phyloP scores from a whole-genome alignment of 768 basidiomycete genomes.

The Leccinellum albellum region DNA sequence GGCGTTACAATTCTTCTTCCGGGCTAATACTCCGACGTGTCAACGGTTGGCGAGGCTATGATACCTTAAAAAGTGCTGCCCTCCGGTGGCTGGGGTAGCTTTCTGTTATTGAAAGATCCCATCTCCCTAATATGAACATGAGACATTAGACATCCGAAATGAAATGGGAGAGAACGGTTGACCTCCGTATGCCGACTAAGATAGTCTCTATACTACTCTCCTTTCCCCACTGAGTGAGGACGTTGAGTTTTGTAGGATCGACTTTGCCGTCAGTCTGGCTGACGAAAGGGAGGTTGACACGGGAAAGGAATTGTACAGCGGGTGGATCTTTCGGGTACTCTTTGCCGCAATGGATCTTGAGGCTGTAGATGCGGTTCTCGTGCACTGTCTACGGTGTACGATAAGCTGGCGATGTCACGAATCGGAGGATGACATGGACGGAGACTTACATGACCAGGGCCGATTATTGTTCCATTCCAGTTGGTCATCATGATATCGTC shows the following conservation, averaged over 20 bases:
- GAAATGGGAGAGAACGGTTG: neutral
- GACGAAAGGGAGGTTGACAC: constrained; percentile 94
- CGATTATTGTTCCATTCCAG: constrained; percentile 99
- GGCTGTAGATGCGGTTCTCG: constrained; percentile 97
- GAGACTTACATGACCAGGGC: constrained; percentile 88
- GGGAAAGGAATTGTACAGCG: constrained; percentile 77
- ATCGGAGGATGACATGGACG: neutral
- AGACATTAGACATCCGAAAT: constrained; percentile 5
- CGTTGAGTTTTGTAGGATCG: constrained; percentile 64
- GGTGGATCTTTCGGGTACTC: constrained; percentile 78
- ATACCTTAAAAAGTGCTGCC: constrained; percentile 60
- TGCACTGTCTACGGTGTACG: constrained; percentile 71
- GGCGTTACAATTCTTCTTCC: constrained; percentile 14
- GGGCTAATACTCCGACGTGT: constrained; percentile 2
- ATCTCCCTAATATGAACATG: constrained; percentile 65
- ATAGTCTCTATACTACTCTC: constrained; percentile 81
- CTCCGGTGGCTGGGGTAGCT: constrained; percentile 93
- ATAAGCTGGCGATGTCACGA: constrained; percentile 15
- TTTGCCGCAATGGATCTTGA: constrained; percentile 83
- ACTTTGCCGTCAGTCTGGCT: constrained; percentile 71
- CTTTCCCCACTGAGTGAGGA: constrained; percentile 73
- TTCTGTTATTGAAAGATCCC: constrained; percentile 87
- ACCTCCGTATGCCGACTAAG: constrained; percentile 92
- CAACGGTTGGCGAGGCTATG: neutral
- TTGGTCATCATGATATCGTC: constrained; percentile 97